Evolutionary conservation across 2,329 filamentous ascomycete genomes (phyloP).

Genomic region (Talaromyces sp.): DNA sequence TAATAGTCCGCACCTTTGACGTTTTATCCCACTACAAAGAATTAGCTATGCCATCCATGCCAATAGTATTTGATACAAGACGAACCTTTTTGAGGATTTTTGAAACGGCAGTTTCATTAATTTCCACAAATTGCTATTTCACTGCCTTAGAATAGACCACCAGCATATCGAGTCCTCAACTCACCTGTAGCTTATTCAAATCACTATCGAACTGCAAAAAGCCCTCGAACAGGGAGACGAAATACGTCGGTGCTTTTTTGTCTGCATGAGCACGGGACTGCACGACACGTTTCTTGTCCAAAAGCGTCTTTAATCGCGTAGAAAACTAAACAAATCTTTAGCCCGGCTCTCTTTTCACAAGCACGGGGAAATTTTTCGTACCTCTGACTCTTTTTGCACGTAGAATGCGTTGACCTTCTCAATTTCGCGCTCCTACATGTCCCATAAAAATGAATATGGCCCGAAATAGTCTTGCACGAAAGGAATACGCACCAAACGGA

Average conservation of each 20-base stretch:
- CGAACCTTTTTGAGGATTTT: slow-evolving; percentile 93
- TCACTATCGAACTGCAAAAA: slow-evolving; percentile 97
- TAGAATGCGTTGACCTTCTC: slow-evolving; percentile 99
- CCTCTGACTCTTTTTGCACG: slow-evolving; percentile 95
- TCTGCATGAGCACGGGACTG: slow-evolving; percentile 72
- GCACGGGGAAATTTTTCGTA: slow-evolving; percentile 43
- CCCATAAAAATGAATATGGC: neutral
- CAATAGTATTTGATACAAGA: slow-evolving; percentile 11
- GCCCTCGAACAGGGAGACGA: slow-evolving; percentile 91
- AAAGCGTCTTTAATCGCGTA: slow-evolving; percentile 81
- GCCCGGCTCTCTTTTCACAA: neutral
- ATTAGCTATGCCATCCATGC: neutral
- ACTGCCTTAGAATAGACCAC: neutral
- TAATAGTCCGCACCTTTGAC: slow-evolving; percentile 63
- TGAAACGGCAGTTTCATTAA: slow-evolving; percentile 95
- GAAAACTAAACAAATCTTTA: slow-evolving; percentile 63
- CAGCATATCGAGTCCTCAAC: slow-evolving; percentile 16
- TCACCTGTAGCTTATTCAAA: slow-evolving; percentile 80
- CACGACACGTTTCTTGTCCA: slow-evolving; percentile 92
- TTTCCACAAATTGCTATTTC: slow-evolving; percentile 85
- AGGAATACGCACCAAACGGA: slow-evolving; percentile 69
- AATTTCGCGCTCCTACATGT: slow-evolving; percentile 81
- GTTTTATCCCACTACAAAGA: slow-evolving; percentile 85
- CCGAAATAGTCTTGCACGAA: neutral
- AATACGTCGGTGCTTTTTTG: slow-evolving; percentile 86